Conservation (phyloP, 106 monocot species). For the Acanthochlamys bracteata region DNA sequence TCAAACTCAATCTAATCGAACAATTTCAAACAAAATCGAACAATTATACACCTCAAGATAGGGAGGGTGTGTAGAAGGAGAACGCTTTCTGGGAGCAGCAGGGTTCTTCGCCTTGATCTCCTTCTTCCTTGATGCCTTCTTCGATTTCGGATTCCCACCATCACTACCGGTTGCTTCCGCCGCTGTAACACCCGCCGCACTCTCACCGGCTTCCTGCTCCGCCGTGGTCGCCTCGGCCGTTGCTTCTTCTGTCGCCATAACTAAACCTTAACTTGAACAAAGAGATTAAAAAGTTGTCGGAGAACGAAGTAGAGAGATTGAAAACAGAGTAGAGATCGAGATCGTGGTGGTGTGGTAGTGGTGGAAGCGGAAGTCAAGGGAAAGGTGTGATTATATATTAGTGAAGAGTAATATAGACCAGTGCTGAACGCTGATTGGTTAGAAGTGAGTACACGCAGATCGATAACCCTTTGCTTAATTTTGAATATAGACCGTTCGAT, state of each 20-base stretch:
- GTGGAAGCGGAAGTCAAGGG: neutral
- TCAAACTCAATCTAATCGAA: neutral
- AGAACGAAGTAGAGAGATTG: neutral
- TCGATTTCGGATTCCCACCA: slow-evolving; percentile 11
- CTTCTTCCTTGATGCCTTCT: slow-evolving; percentile 20
- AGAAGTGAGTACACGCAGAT: slow-evolving; percentile 22
- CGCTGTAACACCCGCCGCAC: slow-evolving; percentile 1
- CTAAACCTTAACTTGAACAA: neutral
- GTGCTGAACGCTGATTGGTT: slow-evolving; percentile 26
- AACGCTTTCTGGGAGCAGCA: slow-evolving; percentile 25
- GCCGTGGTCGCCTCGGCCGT: slow-evolving; percentile 6
- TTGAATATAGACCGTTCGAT: slow-evolving; percentile 49
- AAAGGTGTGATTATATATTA: slow-evolving; percentile 23
- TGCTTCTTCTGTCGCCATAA: slow-evolving; percentile 25
- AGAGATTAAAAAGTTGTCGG: neutral
- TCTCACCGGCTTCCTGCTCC: neutral
- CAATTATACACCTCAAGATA: slow-evolving; percentile 48
- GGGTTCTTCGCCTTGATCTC: slow-evolving; percentile 36
- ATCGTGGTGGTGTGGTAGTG: neutral
- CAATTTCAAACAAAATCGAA: too few relatives aligned
- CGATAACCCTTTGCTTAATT: neutral
- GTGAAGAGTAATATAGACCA: neutral
- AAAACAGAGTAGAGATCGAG: neutral
- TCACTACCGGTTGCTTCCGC: neutral
- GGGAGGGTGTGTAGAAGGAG: slow-evolving; percentile 47